Evolutionary conservation across 176 grass and related monocot genomes (phyloP), one percentile per base, ranked within the genome.

Genomic region (Bromus sterilis): DNA sequence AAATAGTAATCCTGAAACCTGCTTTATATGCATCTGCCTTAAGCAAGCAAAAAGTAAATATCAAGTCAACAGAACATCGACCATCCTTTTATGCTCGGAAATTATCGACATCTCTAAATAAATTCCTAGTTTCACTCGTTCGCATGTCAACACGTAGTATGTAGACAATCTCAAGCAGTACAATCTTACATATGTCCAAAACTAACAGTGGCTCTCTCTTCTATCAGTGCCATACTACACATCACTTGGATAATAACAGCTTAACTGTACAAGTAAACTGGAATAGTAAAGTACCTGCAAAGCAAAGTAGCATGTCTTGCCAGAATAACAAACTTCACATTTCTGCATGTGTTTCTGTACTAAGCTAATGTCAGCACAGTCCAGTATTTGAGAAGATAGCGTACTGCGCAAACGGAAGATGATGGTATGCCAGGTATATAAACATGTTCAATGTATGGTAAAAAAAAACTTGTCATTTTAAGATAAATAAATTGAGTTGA

Each of bases 251-350:
- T 16, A 35, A 59, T 20, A 88, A 56, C 30, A 69, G 1, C 26
- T 46, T 81, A 79, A 43, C 32, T 16, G 34, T 72, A 79, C 44
- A 43, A 74, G 16, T 58, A 83, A 67, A 14, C 31, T 43, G 28
- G 21, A 58, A 71, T 4, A 78, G 53, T 53, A 29, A 68, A 76
- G 46, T 89, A 98, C 95, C 95, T 98, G 95, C 83, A 98, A 83
- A 91, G 92, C 69, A 91, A 89, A 71, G 82, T 98, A 98, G 80
- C 95, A 98, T 83, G 88, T 88, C 79, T 89, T 93, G 69, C 92
- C 95, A 83, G 92, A 87, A 91, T 91, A 95, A 91, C 95, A 95
- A 95, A 91, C 36, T 83, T 93, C 72, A 57, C 95, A 95, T 35
- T 77, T 89, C 42, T 89, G 88, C 88, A 93, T 88, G 86, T 98